phyloP scores from a whole-genome alignment of 2,329 filamentous ascomycete genomes.

The Ceratocystis variospora region DNA sequence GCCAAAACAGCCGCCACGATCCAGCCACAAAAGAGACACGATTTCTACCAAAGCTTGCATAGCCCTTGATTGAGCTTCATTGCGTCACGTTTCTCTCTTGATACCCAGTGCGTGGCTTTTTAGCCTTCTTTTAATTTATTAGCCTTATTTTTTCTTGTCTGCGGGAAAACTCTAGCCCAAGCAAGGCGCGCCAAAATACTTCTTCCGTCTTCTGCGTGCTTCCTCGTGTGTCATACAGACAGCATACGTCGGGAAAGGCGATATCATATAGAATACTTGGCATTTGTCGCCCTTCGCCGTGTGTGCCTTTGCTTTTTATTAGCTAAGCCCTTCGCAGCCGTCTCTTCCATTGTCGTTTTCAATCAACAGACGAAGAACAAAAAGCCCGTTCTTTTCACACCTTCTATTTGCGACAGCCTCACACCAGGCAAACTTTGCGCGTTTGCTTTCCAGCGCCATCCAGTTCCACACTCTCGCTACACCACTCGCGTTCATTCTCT shows the following conservation, averaged over 20 bases:
- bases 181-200: background rate
- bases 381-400: background rate
- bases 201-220: slow-evolving; percentile 5
- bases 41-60: background rate
- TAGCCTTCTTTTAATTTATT: background rate
- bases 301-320: background rate
- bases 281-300: background rate
- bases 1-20: background rate
- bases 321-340: background rate
- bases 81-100: background rate
- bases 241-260: background rate
- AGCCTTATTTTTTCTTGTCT: background rate
- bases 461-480: background rate
- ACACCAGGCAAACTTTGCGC: background rate
- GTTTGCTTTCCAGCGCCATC: background rate
- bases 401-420: slow-evolving; percentile 5
- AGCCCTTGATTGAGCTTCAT: background rate
- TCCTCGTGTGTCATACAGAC: background rate
- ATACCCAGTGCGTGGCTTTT: too few relatives aligned
- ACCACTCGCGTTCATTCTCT: background rate
- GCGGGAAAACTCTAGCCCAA: background rate
- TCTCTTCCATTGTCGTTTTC: background rate
- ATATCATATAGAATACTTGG: too few relatives aligned
- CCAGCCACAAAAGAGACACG: too few relatives aligned
- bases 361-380: too few relatives aligned